Percentiles rank a stretch among this genome's conserved stretches.
Conservation (phyloP, 768 basidiomycete species). For the Saitozyma podzolica region DNA sequence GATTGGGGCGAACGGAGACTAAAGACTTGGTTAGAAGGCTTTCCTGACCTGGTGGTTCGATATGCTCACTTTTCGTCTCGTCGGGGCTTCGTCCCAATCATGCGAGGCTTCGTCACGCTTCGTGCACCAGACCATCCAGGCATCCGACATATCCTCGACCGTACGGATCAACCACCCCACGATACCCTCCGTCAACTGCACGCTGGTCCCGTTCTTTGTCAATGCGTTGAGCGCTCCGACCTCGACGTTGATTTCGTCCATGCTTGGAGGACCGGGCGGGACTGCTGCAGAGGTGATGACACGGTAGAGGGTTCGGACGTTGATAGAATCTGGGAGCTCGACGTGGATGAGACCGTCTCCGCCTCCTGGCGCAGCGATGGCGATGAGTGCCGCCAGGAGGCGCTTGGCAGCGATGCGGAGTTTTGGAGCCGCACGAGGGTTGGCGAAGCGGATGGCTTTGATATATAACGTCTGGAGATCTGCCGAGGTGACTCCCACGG, state of each 20-base stretch:
- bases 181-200: conserved; percentile 31
- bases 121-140: conserved; percentile 43
- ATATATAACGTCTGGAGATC: conserved; percentile 22
- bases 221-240: conserved; percentile 86
- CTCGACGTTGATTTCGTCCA: conserved; percentile 57
- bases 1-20: conserved; percentile 28
- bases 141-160: conserved; percentile 20
- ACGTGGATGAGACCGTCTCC: conserved; percentile 8
- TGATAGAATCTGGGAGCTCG: conserved; percentile 25
- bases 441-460: conserved; percentile 25
- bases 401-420: conserved; percentile 37
- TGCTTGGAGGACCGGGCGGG: conserved; percentile 6
- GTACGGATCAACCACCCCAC: conserved; percentile 41
- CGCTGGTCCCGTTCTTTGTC: conserved; percentile 38
- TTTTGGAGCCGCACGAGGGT: conserved; percentile 12
- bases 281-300: conserved; percentile 17
- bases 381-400: conserved; percentile 35
- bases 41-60: not conserved
- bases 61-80: not conserved
- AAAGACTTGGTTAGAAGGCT: not conserved
- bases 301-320: conserved; percentile 24
- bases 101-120: conserved; percentile 10
- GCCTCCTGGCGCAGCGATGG: conserved; percentile 24
- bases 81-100: conserved; percentile 15
- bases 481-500: conserved; percentile 4